Base-by-base conservation (phyloP, 768 basidiomycete genomes). In the Pleurotus pulmonarius region DNA sequence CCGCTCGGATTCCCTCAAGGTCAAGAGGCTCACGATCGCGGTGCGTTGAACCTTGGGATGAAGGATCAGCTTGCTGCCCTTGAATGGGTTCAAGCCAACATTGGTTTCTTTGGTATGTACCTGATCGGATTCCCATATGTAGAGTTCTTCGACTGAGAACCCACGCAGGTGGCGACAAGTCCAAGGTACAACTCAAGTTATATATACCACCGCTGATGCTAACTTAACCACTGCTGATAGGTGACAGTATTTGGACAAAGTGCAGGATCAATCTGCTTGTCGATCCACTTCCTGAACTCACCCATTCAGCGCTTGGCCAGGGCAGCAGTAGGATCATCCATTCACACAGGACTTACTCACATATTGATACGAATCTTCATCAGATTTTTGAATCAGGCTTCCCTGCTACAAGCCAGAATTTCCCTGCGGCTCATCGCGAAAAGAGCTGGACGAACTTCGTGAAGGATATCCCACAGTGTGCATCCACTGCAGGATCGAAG, bases 41-140 rank as follows among this genome's bases (percentile, higher is more conserved):
- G 66, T 9, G 66, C 70, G 1, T 65, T 76, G 22, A 78, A 78
- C 59, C 64, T 79, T 43, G 77, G 67, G 4, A 52, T 80, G 9
- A 70, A 62, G 25, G 78, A 80, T 58, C 70, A 77, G 54, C 56
- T 74, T 22, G 57, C 67, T 6, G 79, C 75, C 2, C 64, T 79
- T 2, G 56, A 67, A 47, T 80, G 78, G 84, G 75, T 86, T 0
- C 79, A 85, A 56, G 60, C 70, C 39, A 78, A 87, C 59, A 83
- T 86, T 52, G 69, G 63, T 29, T 62, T 67, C 0, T 87, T 86
- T 60, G 83, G 84, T 12, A n/a, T 26, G 22, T 38, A 9, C 20
- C 13, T 15, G 18, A 29, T 20, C 20, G 20, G 20, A 20, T 16
- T 16, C 38, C 1, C 4, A 34, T 4, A 34, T 34, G 9, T 34